Conservation (phyloP, 176 grass and related monocot species). For the Tuctoria greenei region DNA sequence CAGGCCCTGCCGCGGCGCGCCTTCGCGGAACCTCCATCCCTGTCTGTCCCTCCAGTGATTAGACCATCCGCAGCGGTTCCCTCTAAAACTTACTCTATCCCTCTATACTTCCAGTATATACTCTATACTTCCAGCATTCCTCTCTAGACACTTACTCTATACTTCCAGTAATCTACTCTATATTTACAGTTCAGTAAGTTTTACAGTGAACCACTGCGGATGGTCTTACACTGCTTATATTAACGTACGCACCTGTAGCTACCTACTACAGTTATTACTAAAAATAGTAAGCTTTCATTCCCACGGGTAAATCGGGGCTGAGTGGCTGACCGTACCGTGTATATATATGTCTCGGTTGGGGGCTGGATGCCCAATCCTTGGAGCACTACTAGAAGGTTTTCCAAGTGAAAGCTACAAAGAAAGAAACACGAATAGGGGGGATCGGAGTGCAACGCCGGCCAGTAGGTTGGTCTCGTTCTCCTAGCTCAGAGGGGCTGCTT, state of each 20-base stretch:
- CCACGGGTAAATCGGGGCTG: background rate
- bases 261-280: background rate
- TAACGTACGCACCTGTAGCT: conserved; percentile 16
- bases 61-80: too few relatives aligned
- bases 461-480: background rate
- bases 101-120: too few relatives aligned
- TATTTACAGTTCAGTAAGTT: too few relatives aligned
- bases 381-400: background rate
- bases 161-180: too few relatives aligned
- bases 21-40: conserved; percentile 5
- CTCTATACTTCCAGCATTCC: too few relatives aligned
- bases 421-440: conserved; percentile 23
- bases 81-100: too few relatives aligned
- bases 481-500: background rate
- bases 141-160: too few relatives aligned
- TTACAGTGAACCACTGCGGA: too few relatives aligned
- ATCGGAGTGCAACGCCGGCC: conserved; percentile 15
- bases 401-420: background rate
- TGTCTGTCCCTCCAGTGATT: background rate
- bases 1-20: conserved; percentile 18
- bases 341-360: conserved; percentile 1
- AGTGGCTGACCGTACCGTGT: background rate
- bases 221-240: too few relatives aligned
- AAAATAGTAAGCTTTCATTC: background rate
- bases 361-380: background rate